Evolutionary conservation across 2,329 filamentous ascomycete species (phyloP).

Genomic region (Aspergillus sp.): DNA sequence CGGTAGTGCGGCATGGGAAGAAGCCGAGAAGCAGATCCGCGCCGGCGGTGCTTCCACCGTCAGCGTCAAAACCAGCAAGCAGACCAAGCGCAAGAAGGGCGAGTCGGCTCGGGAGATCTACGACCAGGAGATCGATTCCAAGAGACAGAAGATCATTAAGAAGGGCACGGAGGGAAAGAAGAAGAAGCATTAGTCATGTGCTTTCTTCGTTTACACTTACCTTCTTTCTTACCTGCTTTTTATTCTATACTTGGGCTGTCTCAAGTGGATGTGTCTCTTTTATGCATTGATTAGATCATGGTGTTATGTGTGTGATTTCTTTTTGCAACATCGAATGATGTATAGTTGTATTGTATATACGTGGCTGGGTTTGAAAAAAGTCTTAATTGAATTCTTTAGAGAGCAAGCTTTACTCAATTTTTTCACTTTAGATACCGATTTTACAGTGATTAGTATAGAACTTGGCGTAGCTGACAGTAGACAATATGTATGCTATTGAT

Average conservation of each 20-base stretch:
- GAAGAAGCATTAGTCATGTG: constrained; percentile 23
- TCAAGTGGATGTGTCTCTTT: background rate
- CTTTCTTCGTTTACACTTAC: background rate
- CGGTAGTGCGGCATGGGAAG: constrained; percentile 55
- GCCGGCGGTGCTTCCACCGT: constrained; percentile 59
- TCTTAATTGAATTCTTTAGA: constrained; percentile 5
- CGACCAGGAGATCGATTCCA: constrained; percentile 45
- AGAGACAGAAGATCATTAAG: constrained; percentile 48
- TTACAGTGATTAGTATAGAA: no score
- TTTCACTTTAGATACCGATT: no score
- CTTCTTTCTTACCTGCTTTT: no score
- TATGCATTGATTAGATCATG: background rate
- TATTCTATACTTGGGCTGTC: background rate
- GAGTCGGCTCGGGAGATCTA: constrained; percentile 55
- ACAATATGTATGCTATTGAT: no score
- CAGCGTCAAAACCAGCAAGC: constrained; percentile 76
- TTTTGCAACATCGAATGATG: background rate
- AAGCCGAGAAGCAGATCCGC: constrained; percentile 72
- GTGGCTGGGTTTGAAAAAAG: constrained; percentile 15
- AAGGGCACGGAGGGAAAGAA: constrained; percentile 46
- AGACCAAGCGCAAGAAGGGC: constrained; percentile 70
- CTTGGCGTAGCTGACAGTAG: no score
- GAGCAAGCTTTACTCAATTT: background rate
- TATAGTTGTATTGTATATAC: constrained; percentile 1
- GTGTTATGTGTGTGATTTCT: background rate